phyloP scores from a whole-genome alignment of 306 rosid species.

The Dalbergia oliveri region DNA sequence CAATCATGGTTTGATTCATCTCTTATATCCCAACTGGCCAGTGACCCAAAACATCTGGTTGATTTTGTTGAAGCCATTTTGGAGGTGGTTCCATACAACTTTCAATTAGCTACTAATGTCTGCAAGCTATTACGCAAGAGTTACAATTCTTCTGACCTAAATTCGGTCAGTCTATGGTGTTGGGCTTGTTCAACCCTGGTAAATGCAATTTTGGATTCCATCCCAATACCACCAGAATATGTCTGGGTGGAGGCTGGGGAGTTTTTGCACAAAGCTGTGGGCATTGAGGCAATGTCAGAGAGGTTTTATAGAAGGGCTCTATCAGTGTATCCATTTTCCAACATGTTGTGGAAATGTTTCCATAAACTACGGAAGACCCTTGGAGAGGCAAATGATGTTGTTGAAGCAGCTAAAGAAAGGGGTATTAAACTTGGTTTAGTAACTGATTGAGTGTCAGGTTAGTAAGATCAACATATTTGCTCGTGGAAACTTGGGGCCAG shows the following conservation, averaged over 20 bases:
- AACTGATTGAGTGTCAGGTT: conserved; percentile 32
- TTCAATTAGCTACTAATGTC: conserved; percentile 67
- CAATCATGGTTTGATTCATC: conserved; percentile 83
- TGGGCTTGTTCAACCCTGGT: conserved; percentile 92
- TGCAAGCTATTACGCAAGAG: conserved; percentile 67
- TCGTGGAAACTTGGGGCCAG: conserved; percentile 37
- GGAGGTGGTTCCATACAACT: conserved; percentile 80
- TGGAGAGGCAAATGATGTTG: conserved; percentile 57
- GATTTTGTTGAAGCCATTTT: conserved; percentile 86
- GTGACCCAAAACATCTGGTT: conserved; percentile 72
- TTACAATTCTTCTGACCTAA: conserved; percentile 45
- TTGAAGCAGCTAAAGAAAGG: conserved; percentile 74
- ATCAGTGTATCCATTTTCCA: conserved; percentile 80
- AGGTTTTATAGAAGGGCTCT: conserved; percentile 76
- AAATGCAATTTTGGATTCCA: conserved; percentile 69
- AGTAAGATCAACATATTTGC: conserved; percentile 43
- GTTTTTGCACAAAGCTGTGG: conserved; percentile 59
- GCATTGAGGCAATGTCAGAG: conserved; percentile 62
- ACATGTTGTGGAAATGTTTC: conserved; percentile 74
- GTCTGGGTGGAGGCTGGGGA: conserved; percentile 87
- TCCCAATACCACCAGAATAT: conserved; percentile 86
- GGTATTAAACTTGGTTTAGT: conserved; percentile 64
- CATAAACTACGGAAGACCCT: conserved; percentile 43
- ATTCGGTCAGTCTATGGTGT: conserved; percentile 65
- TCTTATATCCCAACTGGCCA: conserved; percentile 66